phyloP scores from a whole-genome alignment of 495 filamentous ascomycete genomes.

The Penicillium angulare region DNA sequence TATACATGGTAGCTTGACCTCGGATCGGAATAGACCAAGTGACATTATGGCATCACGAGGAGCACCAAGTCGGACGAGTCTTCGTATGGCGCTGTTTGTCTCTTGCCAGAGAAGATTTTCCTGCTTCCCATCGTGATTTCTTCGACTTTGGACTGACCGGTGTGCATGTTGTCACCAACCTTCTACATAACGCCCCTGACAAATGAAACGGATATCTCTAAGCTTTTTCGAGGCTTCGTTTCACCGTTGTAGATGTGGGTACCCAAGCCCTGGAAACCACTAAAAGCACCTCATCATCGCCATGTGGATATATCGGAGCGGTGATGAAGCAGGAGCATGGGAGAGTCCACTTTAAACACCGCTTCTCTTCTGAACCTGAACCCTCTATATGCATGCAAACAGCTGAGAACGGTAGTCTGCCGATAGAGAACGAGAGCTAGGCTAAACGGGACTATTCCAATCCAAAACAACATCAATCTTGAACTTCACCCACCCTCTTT shows the following conservation, averaged over 20 bases:
- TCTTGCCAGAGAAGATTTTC: constrained; percentile 8
- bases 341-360: constrained; percentile 6
- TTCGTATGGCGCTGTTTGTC: constrained; percentile 19
- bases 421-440: not conserved
- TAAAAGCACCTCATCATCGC: constrained; percentile 9
- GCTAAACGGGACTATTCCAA: not conserved
- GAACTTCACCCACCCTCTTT: too few relatives aligned
- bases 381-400: constrained; percentile 31
- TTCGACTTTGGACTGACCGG: constrained; percentile 27
- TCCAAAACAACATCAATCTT: not conserved
- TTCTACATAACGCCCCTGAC: constrained; percentile 8
- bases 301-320: constrained; percentile 61
- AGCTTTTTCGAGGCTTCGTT: constrained; percentile 40
- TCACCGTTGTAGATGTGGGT: constrained; percentile 33
- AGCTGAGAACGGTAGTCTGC: constrained; percentile 24
- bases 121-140: constrained; percentile 10
- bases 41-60: constrained; percentile 10
- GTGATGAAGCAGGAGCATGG: constrained; percentile 33
- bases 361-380: not conserved
- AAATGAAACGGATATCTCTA: constrained; percentile 15
- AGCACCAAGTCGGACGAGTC: constrained; percentile 20
- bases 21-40: not conserved
- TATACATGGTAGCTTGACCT: not conserved
- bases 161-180: constrained; percentile 19
- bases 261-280: constrained; percentile 26